phyloP scores from a whole-genome alignment of 192 early-diverging fungal genomes.

The Oehlia diaphana region DNA sequence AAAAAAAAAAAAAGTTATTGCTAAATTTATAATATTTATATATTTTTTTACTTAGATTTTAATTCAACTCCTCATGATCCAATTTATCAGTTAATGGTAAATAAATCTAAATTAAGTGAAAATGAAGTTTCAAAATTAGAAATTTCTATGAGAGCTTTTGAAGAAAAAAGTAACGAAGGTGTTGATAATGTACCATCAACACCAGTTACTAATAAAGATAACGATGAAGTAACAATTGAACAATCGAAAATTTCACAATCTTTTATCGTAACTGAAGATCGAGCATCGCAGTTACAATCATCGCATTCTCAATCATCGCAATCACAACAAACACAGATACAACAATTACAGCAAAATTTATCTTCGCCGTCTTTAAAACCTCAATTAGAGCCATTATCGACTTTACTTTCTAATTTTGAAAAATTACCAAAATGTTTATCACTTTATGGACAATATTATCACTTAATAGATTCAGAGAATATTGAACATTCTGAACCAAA shows the following conservation, averaged over 20 bases:
- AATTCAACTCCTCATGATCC: slow-evolving; percentile 23
- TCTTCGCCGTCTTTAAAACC: background rate
- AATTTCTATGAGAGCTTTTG: slow-evolving; percentile 13
- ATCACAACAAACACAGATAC: too few relatives aligned
- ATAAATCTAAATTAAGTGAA: background rate
- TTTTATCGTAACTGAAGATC: background rate
- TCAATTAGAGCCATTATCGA: background rate
- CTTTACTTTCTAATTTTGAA: slow-evolving; percentile 8
- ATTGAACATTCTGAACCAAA: slow-evolving; percentile 4
- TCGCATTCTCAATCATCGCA: too few relatives aligned
- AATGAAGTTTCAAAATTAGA: background rate
- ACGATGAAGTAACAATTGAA: background rate
- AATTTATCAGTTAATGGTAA: slow-evolving; percentile 14
- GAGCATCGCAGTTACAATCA: background rate
- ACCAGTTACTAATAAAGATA: background rate
- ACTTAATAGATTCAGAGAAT: slow-evolving; percentile 19
- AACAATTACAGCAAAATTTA: background rate
- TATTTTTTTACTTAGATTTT: slow-evolving; percentile 7
- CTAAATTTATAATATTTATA: too few relatives aligned
- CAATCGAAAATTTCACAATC: background rate
- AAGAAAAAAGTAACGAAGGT: background rate
- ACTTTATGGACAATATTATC: slow-evolving; percentile 14
- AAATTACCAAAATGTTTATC: slow-evolving; percentile 20
- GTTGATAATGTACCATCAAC: background rate
- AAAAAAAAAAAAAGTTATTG: background rate